Base-by-base conservation (phyloP, 306 rosid species). In the Oemleria cerasiformis region DNA sequence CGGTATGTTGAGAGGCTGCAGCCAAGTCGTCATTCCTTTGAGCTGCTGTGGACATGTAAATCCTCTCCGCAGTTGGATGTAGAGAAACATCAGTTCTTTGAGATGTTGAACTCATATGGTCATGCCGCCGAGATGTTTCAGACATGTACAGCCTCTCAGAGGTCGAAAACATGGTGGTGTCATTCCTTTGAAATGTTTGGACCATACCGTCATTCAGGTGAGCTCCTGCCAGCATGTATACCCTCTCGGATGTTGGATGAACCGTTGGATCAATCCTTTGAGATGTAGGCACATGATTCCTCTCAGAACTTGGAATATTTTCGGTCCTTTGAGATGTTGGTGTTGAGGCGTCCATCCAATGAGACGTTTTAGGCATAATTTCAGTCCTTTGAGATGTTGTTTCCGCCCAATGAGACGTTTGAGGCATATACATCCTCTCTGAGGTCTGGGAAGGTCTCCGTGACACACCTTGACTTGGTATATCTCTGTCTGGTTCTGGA, bases 341-440 rank as follows among this genome's bases (percentile, higher is more conserved):
- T 23, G 73, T 65, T 2, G 80, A 57, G 0, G 58, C 21, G 8
- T 53, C 14, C 30, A 53, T 53, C 58, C 58, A 53, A 53, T 9
- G 12, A 63, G 86, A 70, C 59, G 82, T 55, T 74, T 84, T 78
- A 43, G 82, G 75, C 56, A 72, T 5, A 47, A 71, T 72, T 42
- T 86, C 88, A 11, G 57, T 81, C 77, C 89, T 78, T 72, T 67
- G 86, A 64, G 80, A 83, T 54, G 63, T 76, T 53, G 62, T 63
- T 73, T 83, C 82, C 72, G 57, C 75, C 90, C 87, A 83, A 63
- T 56, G 78, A 63, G 86, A 70, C 59, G 80, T 55, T 76, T 84
- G 80, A 43, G 82, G 75, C 56, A 72, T 72, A 68, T 70, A 70
- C 16, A 77, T 56, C 70, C 83, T 74, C 80, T 80, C 90, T 56